Conservation (phyloP, 169 alveolate species). For the Cryptosporidium muris region DNA sequence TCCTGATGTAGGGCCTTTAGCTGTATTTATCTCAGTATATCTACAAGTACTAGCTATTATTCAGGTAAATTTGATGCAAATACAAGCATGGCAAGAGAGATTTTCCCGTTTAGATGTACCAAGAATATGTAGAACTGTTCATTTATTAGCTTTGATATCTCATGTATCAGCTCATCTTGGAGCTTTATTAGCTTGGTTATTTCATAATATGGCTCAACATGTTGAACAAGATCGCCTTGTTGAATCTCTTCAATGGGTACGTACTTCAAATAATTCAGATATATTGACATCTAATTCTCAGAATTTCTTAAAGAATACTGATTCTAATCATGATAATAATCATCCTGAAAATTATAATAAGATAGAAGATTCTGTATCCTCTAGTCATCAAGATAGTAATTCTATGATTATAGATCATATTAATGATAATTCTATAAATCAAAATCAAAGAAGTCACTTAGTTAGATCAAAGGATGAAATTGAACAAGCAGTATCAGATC, state of each 20-base stretch:
- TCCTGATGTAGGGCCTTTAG: conserved; percentile 39
- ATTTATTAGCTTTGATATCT: conserved; percentile 38
- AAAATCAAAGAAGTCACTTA: background rate
- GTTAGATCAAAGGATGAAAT: background rate
- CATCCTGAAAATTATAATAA: background rate
- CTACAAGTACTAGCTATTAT: conserved; percentile 50
- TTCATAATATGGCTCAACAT: conserved; percentile 62
- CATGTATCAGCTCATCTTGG: conserved; percentile 67
- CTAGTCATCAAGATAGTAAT: background rate
- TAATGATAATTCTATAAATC: too few relatives aligned
- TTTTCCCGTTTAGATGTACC: conserved; percentile 65
- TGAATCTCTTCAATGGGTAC: conserved; percentile 47
- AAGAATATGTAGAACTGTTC: conserved; percentile 57
- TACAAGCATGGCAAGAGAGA: conserved; percentile 72
- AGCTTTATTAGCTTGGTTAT: conserved; percentile 63
- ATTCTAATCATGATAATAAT: background rate
- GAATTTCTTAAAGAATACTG: background rate
- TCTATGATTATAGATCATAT: background rate
- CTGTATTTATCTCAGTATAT: conserved; percentile 42
- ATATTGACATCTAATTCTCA: too few relatives aligned
- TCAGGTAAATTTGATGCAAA: conserved; percentile 38
- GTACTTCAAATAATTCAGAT: background rate
- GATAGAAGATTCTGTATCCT: background rate
- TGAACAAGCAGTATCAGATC: background rate
- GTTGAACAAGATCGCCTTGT: conserved; percentile 55